These are phyloP conservation scores for Theobroma cacao DNA, from an alignment of 345 rosid genomes.

Conservation along the genomic window DNA sequence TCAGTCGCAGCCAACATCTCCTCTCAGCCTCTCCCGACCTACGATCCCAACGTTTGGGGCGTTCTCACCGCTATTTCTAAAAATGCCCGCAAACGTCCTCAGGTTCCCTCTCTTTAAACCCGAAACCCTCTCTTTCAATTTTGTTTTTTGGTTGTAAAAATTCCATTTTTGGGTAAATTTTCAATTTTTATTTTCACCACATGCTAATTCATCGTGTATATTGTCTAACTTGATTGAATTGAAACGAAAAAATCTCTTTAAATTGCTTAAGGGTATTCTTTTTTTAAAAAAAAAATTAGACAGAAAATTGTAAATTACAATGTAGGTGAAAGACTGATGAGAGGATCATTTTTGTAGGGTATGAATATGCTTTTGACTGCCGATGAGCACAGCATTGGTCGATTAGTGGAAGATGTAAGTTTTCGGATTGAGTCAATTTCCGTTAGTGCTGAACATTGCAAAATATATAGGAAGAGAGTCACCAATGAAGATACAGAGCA, in stretches of 20 bases:
- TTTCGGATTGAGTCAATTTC: constrained; percentile 67
- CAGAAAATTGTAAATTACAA: not conserved
- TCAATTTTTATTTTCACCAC: not conserved
- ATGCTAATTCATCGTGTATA: not conserved
- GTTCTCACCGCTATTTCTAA: constrained; percentile 86
- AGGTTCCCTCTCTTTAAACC: constrained; percentile 38
- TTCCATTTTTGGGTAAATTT: not conserved
- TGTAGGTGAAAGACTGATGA: constrained; percentile 16
- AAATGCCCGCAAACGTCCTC: constrained; percentile 74
- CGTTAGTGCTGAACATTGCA: constrained; percentile 85
- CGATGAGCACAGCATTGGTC: constrained; percentile 72
- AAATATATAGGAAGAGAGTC: constrained; percentile 48
- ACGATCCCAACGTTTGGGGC: constrained; percentile 77
- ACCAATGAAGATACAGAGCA: constrained; percentile 26
- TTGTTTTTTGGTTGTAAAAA: not conserved
- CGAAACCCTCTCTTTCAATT: not conserved
- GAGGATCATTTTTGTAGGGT: constrained; percentile 44
- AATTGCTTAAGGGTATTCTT: not conserved
- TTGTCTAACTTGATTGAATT: not conserved
- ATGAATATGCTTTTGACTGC: constrained; percentile 67
- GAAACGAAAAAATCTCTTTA: not conserved
- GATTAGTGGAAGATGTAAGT: constrained; percentile 54
- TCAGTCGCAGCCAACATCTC: constrained; percentile 62
- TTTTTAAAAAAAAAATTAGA: not conserved
- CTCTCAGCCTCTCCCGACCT: constrained; percentile 63